Base-by-base conservation (phyloP, 768 basidiomycete genomes). In the Termitomyces sp. region DNA sequence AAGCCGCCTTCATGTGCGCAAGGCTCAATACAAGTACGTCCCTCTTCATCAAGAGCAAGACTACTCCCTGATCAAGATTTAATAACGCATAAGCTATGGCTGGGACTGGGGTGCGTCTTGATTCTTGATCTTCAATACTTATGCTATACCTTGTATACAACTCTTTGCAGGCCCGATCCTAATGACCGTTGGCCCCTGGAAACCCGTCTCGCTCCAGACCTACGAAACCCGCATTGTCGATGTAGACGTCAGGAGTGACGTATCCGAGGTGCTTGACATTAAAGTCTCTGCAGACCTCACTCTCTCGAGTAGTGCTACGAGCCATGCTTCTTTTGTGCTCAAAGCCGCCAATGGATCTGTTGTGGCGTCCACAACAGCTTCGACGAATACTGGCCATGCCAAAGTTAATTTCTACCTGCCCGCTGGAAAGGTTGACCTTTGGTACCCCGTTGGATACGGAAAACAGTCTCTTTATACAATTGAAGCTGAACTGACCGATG, bases 181-280 rank as follows among this genome's bases (percentile, higher is more conserved):
- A 35, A 88, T 96, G 86, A 94, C 90, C 5, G 73, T 80, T 43
- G 95, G 94, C 14, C 94, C 94, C 25, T 96, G 91, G 91, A 88
- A 86, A 62, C 87, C 89, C 4, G 77, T 96, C 55, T 73, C 65
- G 19, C 76, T 96, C 12, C 83, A 95, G 57, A 72, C 79, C 0
- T 96, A 93, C 70, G 65, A 75, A 11, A 72, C 77, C 35, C 79
- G 85, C 52, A 81, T 96, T 54, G 68, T 71, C 5, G 86, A 92
- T 53, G 66, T 93, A 49, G 83, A 85, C 59, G 73, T 89, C 58
- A 81, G 84, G 50, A 76, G 73, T 23, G 65, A 70, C 3, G 81
- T 94, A 42, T 78, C 80, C 21, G 83, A 85, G 62, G 54, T 68
- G 23, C 72, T 85, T 53, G 78, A 76, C 10, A 81, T 82, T 7